phyloP scores from a whole-genome alignment of 108 stramenopile genomes.

The Skeletonema marinoi region DNA sequence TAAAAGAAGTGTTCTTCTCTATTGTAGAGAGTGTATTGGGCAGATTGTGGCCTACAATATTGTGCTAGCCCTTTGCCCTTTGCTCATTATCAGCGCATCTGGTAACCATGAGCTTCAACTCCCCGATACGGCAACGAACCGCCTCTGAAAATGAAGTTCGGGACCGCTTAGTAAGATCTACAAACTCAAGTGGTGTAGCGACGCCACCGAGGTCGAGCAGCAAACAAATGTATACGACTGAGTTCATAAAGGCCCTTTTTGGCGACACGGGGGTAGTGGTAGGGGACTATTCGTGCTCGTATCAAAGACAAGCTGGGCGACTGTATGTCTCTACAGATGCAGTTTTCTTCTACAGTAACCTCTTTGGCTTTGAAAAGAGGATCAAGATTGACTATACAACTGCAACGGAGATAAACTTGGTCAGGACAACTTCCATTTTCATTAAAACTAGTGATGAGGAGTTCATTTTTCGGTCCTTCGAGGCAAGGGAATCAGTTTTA shows the following conservation, averaged over 20 bases:
- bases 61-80: too few relatives aligned
- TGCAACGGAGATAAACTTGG: constrained; percentile 33
- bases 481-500: constrained; percentile 51
- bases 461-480: constrained; percentile 59
- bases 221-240: constrained; percentile 38
- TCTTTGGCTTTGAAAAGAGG: constrained; percentile 77
- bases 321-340: constrained; percentile 62
- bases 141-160: constrained; percentile 1
- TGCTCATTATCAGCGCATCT: not conserved
- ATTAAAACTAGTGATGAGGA: constrained; percentile 45
- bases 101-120: not conserved
- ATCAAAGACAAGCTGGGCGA: constrained; percentile 61
- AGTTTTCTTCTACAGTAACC: constrained; percentile 68
- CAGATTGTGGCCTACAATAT: too few relatives aligned
- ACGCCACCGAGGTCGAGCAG: constrained; percentile 1
- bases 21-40: too few relatives aligned
- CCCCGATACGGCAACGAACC: not conserved
- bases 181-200: not conserved
- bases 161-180: not conserved
- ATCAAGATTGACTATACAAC: constrained; percentile 50
- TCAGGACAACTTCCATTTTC: constrained; percentile 55
- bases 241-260: constrained; percentile 57
- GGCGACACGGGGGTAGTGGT: constrained; percentile 49
- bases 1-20: not conserved
- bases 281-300: constrained; percentile 62